phyloP scores from a whole-genome alignment of 2,329 filamentous ascomycete species.

The Calonectria naviculata region DNA sequence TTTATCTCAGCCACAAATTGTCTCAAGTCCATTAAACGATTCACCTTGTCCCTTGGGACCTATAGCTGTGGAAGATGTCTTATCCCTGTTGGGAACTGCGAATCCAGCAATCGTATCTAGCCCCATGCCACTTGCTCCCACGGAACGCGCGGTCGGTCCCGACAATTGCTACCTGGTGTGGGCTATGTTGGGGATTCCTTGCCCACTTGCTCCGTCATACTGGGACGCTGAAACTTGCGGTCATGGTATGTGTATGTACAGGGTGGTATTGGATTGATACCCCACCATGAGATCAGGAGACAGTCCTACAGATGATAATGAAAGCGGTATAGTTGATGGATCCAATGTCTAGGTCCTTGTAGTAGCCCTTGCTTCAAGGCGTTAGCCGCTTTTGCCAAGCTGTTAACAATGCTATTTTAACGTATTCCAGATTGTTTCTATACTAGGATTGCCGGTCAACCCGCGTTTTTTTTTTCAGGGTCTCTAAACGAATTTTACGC shows the following conservation, averaged over 20 bases:
- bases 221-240: background rate
- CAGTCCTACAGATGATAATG: background rate
- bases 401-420: background rate
- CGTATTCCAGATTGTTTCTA: background rate
- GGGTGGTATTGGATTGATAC: too few species aligned
- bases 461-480: background rate
- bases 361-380: too few species aligned
- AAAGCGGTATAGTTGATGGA: background rate
- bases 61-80: background rate
- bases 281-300: background rate
- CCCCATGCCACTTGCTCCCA: background rate
- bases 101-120: background rate
- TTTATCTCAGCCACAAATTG: background rate
- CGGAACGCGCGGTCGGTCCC: background rate
- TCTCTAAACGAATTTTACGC: background rate
- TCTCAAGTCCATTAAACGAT: background rate
- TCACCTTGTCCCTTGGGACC: background rate
- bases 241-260: background rate
- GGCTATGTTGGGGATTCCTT: background rate
- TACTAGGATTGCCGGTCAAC: background rate
- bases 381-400: background rate
- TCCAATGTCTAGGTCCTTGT: background rate
- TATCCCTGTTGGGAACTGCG: background rate
- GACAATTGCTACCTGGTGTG: background rate
- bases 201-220: background rate